Percentiles rank a stretch among this genome's conserved stretches.
Evolutionary conservation across 2,329 filamentous ascomycete genomes (phyloP).

Genomic region (Dothideomycetes sp.): DNA sequence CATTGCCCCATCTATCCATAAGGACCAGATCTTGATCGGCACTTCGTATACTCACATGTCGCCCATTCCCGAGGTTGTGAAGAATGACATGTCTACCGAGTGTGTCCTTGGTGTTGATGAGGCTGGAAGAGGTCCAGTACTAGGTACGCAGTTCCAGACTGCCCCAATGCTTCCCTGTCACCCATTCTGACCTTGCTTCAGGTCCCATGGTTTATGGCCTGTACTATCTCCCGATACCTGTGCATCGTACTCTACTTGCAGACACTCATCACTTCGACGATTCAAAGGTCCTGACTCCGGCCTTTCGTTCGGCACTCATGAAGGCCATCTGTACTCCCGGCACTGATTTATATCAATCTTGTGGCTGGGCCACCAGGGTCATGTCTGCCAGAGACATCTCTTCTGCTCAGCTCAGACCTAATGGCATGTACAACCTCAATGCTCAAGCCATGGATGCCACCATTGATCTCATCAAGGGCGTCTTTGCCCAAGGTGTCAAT

Average conservation of each 20-base stretch:
- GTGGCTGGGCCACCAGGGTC: conserved; percentile 73
- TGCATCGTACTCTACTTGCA: conserved; percentile 63
- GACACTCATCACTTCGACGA: conserved; percentile 81
- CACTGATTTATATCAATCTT: conserved; percentile 48
- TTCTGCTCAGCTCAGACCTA: conserved; percentile 61
- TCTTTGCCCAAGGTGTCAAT: conserved; percentile 69
- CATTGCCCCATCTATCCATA: conserved; percentile 35
- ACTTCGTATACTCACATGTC: conserved; percentile 39
- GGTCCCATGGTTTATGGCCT: conserved; percentile 57
- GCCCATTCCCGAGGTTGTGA: conserved; percentile 28
- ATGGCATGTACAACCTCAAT: conserved; percentile 73
- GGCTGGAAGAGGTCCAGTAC: conserved; percentile 85
- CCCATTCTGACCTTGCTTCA: conserved; percentile 17
- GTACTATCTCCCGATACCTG: conserved; percentile 59
- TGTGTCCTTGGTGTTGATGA: conserved; percentile 87
- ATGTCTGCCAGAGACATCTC: conserved; percentile 78
- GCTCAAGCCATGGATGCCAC: conserved; percentile 93
- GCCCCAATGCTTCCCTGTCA: background rate
- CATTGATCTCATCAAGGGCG: conserved; percentile 65
- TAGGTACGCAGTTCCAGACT: conserved; percentile 51
- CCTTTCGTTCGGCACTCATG: conserved; percentile 65
- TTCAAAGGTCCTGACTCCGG: conserved; percentile 78
- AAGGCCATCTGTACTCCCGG: conserved; percentile 56
- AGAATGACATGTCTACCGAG: conserved; percentile 37
- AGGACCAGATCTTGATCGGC: conserved; percentile 27